Conservation (phyloP, 2,329 filamentous ascomycete genomes). For the Zopfia rhizophila region DNA sequence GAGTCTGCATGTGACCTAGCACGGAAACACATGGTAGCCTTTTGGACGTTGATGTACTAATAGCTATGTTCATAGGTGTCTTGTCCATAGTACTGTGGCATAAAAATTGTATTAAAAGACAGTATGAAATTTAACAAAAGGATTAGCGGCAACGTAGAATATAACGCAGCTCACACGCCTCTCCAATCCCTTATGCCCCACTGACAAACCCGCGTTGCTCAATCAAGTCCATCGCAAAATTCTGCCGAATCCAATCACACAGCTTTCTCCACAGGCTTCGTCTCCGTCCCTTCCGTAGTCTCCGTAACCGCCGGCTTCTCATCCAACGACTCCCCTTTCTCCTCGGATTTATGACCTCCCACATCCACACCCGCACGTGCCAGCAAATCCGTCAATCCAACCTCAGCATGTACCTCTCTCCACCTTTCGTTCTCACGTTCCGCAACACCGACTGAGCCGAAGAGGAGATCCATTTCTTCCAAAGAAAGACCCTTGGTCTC, state of each 20-base stretch:
- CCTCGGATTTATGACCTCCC: constrained; percentile 17
- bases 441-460: constrained; percentile 73
- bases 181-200: no score
- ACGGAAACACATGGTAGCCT: no score
- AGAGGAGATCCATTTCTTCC: constrained; percentile 72
- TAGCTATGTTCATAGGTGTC: no score
- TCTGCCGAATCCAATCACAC: not conserved
- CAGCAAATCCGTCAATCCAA: constrained; percentile 65
- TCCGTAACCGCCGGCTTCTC: constrained; percentile 31
- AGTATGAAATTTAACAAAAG: no score
- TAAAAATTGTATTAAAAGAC: no score
- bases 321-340: constrained; percentile 7
- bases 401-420: constrained; percentile 76
- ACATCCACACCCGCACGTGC: constrained; percentile 13
- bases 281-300: constrained; percentile 16
- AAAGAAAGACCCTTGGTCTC: constrained; percentile 65
- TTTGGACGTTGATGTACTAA: no score
- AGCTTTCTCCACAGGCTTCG: constrained; percentile 13
- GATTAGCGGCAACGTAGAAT: no score
- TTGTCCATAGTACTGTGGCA: no score
- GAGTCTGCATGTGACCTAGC: no score
- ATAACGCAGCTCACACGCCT: no score
- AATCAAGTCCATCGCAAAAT: not conserved
- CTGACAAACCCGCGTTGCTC: no score
- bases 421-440: constrained; percentile 75